Conservation (phyloP, 2,329 filamentous ascomycete genomes). For the Stachybotrys elegans region DNA sequence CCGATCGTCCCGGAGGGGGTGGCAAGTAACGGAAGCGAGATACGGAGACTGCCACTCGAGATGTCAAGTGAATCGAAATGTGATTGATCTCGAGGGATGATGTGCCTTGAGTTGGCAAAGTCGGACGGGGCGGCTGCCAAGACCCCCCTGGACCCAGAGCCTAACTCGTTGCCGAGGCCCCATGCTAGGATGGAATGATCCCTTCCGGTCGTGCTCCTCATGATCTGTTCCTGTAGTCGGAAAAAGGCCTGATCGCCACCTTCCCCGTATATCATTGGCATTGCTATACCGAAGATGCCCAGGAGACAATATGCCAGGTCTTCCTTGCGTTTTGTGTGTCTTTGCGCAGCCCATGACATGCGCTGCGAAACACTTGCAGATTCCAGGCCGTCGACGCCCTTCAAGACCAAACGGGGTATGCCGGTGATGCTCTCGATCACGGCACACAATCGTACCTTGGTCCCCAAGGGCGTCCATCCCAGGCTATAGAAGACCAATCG, state of each 20-base stretch:
- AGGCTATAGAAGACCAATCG: slow-evolving; percentile 14
- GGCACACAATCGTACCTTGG: slow-evolving; percentile 5
- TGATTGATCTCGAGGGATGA: slow-evolving; percentile 1
- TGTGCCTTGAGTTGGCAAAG: slow-evolving; percentile 7
- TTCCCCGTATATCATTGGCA: slow-evolving; percentile 14
- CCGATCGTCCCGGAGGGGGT: neutral
- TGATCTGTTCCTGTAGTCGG: slow-evolving; percentile 12
- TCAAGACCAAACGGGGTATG: slow-evolving; percentile 12
- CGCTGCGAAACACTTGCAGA: slow-evolving; percentile 14
- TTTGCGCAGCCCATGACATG: slow-evolving; percentile 14
- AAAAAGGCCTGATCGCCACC: slow-evolving; percentile 9
- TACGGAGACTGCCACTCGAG: slow-evolving; percentile 6
- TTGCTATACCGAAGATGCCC: slow-evolving; percentile 12
- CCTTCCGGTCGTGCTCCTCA: slow-evolving; percentile 6
- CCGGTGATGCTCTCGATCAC: slow-evolving; percentile 20
- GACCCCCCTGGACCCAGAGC: neutral
- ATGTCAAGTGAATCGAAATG: slow-evolving; percentile 4
- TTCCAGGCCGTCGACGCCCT: slow-evolving; percentile 4
- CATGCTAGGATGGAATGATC: slow-evolving; percentile 16
- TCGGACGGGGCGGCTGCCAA: slow-evolving; percentile 4
- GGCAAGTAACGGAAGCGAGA: neutral
- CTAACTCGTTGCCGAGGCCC: neutral
- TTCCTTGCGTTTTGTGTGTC: slow-evolving; percentile 10
- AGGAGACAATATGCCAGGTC: slow-evolving; percentile 16
- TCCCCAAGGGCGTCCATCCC: slow-evolving; percentile 9